These are phyloP conservation scores for Tetrahymena borealis DNA, from an alignment of 73 alveolate genomes.

Conservation along the genomic window DNA sequence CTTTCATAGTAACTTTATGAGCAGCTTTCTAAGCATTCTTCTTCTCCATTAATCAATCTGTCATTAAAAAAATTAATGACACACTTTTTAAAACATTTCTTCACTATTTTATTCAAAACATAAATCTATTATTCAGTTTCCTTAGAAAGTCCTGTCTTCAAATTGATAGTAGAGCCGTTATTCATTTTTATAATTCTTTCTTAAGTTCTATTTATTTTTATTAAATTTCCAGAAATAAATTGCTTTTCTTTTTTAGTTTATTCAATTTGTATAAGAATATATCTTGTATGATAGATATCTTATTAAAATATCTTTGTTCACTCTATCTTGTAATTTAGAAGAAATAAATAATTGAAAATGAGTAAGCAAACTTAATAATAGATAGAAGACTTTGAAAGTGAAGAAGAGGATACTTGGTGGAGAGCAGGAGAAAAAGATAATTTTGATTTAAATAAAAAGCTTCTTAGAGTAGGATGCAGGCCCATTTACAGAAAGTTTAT, in stretches of 20 bases:
- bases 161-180: neutral
- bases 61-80: neutral
- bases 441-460: conserved; percentile 28
- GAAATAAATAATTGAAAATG: neutral
- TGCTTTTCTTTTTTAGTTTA: no score
- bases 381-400: conserved; percentile 15
- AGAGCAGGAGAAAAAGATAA: conserved; percentile 37
- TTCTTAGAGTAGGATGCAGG: conserved; percentile 47
- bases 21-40: neutral
- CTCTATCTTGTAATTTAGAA: neutral
- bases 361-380: neutral
- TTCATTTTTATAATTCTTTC: neutral
- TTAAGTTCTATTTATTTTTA: neutral
- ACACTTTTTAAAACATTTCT: neutral
- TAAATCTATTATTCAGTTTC: neutral
- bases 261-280: no score
- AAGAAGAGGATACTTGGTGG: conserved; percentile 41
- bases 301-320: neutral
- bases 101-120: neutral
- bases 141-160: neutral
- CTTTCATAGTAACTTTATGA: neutral
- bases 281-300: neutral
- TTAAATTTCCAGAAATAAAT: neutral
- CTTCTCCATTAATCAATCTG: neutral
- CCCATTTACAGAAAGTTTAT: conserved; percentile 28